Base-by-base conservation (phyloP, 768 basidiomycete species). In the Hygrocybe coccinea region DNA sequence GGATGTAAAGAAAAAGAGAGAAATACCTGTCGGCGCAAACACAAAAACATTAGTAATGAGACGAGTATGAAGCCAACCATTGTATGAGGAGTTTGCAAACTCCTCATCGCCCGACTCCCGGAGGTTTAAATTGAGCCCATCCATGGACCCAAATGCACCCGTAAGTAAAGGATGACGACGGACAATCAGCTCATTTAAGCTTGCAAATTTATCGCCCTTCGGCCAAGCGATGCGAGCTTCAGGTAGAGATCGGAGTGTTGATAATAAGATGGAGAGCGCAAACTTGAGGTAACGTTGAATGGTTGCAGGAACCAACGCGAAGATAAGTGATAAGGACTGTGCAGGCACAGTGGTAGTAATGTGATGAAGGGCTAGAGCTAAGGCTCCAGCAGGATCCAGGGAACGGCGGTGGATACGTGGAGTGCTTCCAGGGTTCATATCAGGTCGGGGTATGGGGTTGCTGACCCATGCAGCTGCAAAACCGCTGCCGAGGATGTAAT, bases 11-110 rank as follows among this genome's bases (percentile, higher is more conserved):
- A 22, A 15, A 24, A n/a, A 46, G 2, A 25, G 21, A 45, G 15
- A 38, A 21, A 7, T 50, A 66, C 68, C 68, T 63, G 60, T 19
- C 0, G 65, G 62, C 3, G 62, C 62, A 50, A 67, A 69, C 0
- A 62, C 70, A 54, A 77, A 49, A 0, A 77, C 67, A 58, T 60
- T 68, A 49, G 67, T 76, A 17, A 73, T 64, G 41, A 64, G 72
- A 54, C 77, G 77, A 2, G 62, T 65, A 43, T 70, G 69, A 17
- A 73, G 59, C 76, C 76, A 79, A 0, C 74, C 71, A 66, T 76
- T 77, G 56, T 69, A 77, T 8, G 71, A 75, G 9, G 69, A 67
- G 61, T 79, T 78, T 59, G 78, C 71, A 21, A 78, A 64, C 43
- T 74, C 70, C 0, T 62, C 59, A 59, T 79, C 76, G 49, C 66